These are phyloP conservation scores for Ophiostoma sp. DNA, from an alignment of 2,329 filamentous ascomycete species.

Conservation along the genomic window DNA sequence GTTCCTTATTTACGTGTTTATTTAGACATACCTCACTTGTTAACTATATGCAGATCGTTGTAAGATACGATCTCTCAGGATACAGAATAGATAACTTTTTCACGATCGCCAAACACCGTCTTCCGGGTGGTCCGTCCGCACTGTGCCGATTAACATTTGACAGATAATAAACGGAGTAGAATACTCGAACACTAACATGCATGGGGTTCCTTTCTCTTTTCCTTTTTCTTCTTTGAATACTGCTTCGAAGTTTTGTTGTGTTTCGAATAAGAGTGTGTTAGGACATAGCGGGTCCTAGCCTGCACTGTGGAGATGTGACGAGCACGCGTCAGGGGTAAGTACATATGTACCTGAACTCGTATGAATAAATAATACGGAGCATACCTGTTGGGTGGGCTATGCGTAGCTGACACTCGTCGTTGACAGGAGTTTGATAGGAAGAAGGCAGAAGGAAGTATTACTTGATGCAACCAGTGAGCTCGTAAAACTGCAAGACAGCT, in stretches of 20 bases:
- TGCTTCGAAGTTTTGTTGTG: conserved; percentile 9
- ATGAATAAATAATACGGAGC: not conserved
- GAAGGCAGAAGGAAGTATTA: not conserved
- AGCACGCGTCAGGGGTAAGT: conserved; percentile 12
- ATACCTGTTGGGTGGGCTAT: not conserved
- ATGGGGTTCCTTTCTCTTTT: not conserved
- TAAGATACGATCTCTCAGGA: too few species aligned
- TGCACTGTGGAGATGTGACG: conserved; percentile 1
- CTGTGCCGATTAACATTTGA: too few species aligned
- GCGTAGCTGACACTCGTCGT: not conserved
- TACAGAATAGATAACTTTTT: too few species aligned
- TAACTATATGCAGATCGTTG: too few species aligned
- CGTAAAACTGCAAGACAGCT: not conserved
- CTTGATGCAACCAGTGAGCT: not conserved
- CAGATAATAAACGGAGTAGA: too few species aligned
- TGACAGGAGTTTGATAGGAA: too few species aligned
- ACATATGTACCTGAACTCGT: conserved; percentile 1
- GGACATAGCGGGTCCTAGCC: not conserved
- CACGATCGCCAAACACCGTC: too few species aligned
- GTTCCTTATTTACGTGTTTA: too few species aligned
- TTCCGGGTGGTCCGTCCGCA: too few species aligned
- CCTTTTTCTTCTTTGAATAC: not conserved
- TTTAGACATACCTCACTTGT: too few species aligned
- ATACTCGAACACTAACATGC: not conserved
- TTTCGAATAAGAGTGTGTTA: conserved; percentile 10